Evolutionary conservation across 495 filamentous ascomycete genomes (phyloP).

Genomic region (Xylaria scruposa): DNA sequence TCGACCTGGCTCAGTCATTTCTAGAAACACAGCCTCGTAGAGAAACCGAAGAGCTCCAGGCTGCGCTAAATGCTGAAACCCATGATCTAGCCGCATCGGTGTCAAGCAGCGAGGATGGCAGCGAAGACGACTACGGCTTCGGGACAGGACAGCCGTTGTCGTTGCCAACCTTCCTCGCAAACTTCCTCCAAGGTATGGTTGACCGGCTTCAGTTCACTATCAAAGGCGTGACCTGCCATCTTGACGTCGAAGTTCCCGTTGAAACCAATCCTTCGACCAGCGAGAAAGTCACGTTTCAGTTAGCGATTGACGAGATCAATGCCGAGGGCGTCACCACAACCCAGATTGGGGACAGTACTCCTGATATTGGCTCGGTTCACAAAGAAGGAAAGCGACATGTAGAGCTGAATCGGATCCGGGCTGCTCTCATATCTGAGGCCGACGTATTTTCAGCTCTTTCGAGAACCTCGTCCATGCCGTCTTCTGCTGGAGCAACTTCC

Average conservation of each 20-base stretch:
- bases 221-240: slow-evolving; percentile 59
- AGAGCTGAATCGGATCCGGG: slow-evolving; percentile 65
- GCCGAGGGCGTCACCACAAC: slow-evolving; percentile 67
- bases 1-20: slow-evolving; percentile 86
- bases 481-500: slow-evolving; percentile 62
- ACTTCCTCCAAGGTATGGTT: slow-evolving; percentile 80
- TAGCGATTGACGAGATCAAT: slow-evolving; percentile 69
- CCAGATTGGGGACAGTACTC: slow-evolving; percentile 23
- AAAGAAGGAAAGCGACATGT: slow-evolving; percentile 72
- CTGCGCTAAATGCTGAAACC: slow-evolving; percentile 72
- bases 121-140: slow-evolving; percentile 67
- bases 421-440: slow-evolving; percentile 73
- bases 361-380: slow-evolving; percentile 34
- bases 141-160: slow-evolving; percentile 77
- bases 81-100: slow-evolving; percentile 66
- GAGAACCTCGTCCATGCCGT: slow-evolving; percentile 65
- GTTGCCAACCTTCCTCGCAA: slow-evolving; percentile 81
- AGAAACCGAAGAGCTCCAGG: slow-evolving; percentile 77
- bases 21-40: slow-evolving; percentile 77
- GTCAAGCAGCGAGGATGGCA: slow-evolving; percentile 63
- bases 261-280: slow-evolving; percentile 59
- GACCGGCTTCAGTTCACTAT: slow-evolving; percentile 80
- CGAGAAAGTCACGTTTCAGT: slow-evolving; percentile 66
- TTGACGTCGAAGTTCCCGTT: slow-evolving; percentile 69
- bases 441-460: slow-evolving; percentile 72